These are phyloP conservation scores for Ilex asprella DNA, from an alignment of 257 asterid genomes.

Conservation along the genomic window DNA sequence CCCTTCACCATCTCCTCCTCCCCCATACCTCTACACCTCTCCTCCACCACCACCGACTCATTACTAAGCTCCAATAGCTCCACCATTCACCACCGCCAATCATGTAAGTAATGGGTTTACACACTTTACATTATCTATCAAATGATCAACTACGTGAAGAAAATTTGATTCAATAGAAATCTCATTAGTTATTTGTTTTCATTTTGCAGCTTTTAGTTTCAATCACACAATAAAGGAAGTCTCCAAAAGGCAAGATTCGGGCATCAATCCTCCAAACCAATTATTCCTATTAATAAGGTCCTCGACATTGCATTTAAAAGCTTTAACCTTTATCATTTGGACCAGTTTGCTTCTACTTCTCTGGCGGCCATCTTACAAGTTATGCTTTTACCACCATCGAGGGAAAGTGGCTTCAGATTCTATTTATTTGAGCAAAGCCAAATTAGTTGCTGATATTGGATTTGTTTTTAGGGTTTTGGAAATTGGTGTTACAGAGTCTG, in stretches of 20 bases:
- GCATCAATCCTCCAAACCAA: not conserved
- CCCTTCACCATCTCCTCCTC: slow-evolving; percentile 7
- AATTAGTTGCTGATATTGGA: too few relatives aligned
- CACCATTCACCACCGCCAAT: slow-evolving; percentile 8
- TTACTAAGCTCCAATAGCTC: slow-evolving; percentile 8
- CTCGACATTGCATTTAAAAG: not conserved
- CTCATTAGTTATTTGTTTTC: too few relatives aligned
- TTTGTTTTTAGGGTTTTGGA: too few relatives aligned
- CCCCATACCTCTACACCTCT: slow-evolving; percentile 7
- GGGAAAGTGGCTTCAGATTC: too few relatives aligned
- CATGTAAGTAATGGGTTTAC: not conserved
- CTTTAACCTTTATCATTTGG: not conserved
- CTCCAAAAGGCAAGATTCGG: not conserved
- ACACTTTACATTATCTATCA: too few relatives aligned
- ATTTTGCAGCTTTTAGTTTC: slow-evolving; percentile 6
- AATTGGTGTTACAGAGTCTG: too few relatives aligned
- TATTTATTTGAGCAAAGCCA: too few relatives aligned
- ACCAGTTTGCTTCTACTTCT: slow-evolving; percentile 16
- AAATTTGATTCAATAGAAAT: too few relatives aligned
- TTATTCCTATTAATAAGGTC: slow-evolving; percentile 9
- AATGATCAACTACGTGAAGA: too few relatives aligned
- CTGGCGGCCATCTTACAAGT: slow-evolving; percentile 5
- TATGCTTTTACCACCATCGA: too few relatives aligned
- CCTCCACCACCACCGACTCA: slow-evolving; percentile 19
- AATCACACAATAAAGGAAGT: slow-evolving; percentile 14